Evolutionary conservation across 1,139 yeast species (phyloP).

Genomic region (Blastobotrys malaysiensis): DNA sequence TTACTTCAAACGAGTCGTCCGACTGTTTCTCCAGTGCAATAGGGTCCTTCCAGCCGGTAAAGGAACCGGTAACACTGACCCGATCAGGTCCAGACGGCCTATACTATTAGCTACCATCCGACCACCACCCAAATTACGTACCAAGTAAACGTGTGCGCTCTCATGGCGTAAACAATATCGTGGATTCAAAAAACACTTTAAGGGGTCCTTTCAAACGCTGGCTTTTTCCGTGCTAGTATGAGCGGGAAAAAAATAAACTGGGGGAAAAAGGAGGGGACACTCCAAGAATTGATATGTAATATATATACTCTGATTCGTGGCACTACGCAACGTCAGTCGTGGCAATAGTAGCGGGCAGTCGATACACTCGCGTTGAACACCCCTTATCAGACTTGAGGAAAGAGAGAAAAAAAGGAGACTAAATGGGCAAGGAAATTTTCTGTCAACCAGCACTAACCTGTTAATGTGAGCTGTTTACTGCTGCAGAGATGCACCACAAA

Average conservation of each 20-base stretch:
- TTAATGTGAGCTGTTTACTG: background rate
- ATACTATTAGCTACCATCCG: background rate
- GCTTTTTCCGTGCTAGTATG: background rate
- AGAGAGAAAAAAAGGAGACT: background rate
- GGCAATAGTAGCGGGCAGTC: background rate
- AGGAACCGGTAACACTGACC: conserved; percentile 70
- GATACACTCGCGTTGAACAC: background rate
- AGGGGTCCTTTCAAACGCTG: background rate
- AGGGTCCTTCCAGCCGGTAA: conserved; percentile 67
- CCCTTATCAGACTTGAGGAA: background rate
- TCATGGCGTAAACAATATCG: conserved; percentile 1
- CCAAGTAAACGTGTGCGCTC: conserved; percentile 10
- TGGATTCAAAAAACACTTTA: background rate
- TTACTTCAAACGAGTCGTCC: conserved; percentile 55
- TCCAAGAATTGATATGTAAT: background rate
- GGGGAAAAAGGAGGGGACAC: background rate
- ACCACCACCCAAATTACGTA: conserved; percentile 3
- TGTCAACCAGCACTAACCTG: background rate
- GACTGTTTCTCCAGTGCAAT: conserved; percentile 54
- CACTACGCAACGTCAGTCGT: background rate
- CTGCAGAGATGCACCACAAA: background rate
- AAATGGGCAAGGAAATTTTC: background rate
- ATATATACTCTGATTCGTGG: background rate
- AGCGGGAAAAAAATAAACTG: background rate
- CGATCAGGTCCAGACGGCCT: conserved; percentile 75